Conservation (phyloP, 2,329 filamentous ascomycete genomes). For the Neofusicoccum cordaticola region DNA sequence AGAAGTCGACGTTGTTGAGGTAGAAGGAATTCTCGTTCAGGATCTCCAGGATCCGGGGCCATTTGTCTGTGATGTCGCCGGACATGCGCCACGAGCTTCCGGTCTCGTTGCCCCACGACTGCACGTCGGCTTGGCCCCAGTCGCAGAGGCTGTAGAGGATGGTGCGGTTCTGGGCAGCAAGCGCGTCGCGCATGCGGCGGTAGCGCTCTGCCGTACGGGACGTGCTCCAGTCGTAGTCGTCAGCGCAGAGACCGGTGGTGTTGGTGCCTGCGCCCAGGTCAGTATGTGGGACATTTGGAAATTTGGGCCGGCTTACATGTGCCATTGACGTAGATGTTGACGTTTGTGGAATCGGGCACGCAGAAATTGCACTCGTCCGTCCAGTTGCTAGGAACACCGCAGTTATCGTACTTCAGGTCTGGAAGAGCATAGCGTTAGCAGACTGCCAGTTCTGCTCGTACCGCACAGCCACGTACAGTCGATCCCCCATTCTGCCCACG, state of each 20-base stretch:
- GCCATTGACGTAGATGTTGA: conserved; percentile 37
- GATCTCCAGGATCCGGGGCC: conserved; percentile 27
- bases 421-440: conserved; percentile 18
- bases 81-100: conserved; percentile 45
- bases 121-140: conserved; percentile 53
- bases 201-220: conserved; percentile 51
- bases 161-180: conserved; percentile 43
- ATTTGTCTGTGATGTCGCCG: conserved; percentile 22
- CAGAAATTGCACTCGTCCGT: conserved; percentile 40
- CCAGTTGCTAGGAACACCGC: conserved; percentile 38
- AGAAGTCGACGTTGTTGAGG: conserved; percentile 36
- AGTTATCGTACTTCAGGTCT: conserved; percentile 38
- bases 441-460: not conserved
- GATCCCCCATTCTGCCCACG: conserved; percentile 47
- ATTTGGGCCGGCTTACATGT: conserved; percentile 30
- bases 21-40: conserved; percentile 38
- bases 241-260: conserved; percentile 37
- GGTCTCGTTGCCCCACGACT: conserved; percentile 49
- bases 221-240: conserved; percentile 50
- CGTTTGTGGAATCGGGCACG: conserved; percentile 37
- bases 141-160: conserved; percentile 55
- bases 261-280: conserved; percentile 21
- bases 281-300: not conserved
- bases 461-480: conserved; percentile 25
- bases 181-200: conserved; percentile 51